Percentiles rank a stretch among this genome's conserved stretches.
Conservation (phyloP, 2,329 filamentous ascomycete species). For the Trichophaea hybrida region DNA sequence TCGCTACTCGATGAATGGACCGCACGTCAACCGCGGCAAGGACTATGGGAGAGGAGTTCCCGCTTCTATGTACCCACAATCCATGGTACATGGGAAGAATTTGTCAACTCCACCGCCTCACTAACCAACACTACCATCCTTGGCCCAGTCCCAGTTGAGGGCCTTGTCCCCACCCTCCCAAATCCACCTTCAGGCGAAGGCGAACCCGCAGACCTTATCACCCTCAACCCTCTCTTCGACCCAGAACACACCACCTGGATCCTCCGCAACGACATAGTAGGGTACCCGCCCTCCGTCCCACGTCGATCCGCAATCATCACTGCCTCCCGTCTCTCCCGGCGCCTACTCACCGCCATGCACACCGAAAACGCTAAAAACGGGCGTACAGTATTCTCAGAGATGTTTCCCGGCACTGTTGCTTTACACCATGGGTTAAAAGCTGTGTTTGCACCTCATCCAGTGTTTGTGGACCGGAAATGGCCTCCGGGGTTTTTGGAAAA, state of each 20-base stretch:
- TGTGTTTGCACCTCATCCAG: slow-evolving; percentile 76
- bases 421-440: slow-evolving; percentile 88
- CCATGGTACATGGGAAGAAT: slow-evolving; percentile 68
- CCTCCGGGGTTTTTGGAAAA: slow-evolving; percentile 61
- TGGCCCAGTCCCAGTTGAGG: slow-evolving; percentile 50
- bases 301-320: slow-evolving; percentile 83
- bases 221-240: slow-evolving; percentile 83
- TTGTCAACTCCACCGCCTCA: slow-evolving; percentile 36
- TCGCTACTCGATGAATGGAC: slow-evolving; percentile 56
- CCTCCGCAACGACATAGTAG: slow-evolving; percentile 67
- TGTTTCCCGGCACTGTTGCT: slow-evolving; percentile 82
- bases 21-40: slow-evolving; percentile 58
- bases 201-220: slow-evolving; percentile 83
- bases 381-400: slow-evolving; percentile 86
- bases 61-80: slow-evolving; percentile 65
- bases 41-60: slow-evolving; percentile 65
- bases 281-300: slow-evolving; percentile 43
- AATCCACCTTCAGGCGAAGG: slow-evolving; percentile 74
- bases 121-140: slow-evolving; percentile 53
- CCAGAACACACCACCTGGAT: slow-evolving; percentile 77
- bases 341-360: slow-evolving; percentile 76
- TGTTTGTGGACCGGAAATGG: slow-evolving; percentile 80
- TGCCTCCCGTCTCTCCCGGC: slow-evolving; percentile 65
- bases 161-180: slow-evolving; percentile 60
- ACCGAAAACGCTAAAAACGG: slow-evolving; percentile 70